A percentile compares a stretch with the other conserved stretches of the same genome.
These are phyloP conservation scores for Dianthus caryophyllus DNA, from an alignment of 148 eudicot genomes.

Conservation along the genomic window DNA sequence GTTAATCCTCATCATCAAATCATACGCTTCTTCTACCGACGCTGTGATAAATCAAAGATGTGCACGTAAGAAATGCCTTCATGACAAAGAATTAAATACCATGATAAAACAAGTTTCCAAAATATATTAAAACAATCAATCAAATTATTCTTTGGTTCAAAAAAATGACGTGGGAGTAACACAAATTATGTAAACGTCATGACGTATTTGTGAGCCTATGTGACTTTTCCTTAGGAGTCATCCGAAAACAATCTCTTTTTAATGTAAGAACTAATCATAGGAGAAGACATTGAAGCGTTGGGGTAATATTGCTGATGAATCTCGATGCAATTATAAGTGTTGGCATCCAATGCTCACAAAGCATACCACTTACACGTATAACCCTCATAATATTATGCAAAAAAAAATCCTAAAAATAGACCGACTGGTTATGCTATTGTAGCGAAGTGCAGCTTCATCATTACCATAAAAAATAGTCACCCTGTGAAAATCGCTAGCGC, in stretches of 20 bases:
- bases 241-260: too few relatives aligned
- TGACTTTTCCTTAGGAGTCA: too few relatives aligned
- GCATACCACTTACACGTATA: background rate
- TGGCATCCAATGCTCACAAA: background rate
- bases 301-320: background rate
- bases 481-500: background rate
- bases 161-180: too few relatives aligned
- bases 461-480: background rate
- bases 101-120: background rate
- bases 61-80: background rate
- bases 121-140: background rate
- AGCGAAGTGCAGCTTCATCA: background rate
- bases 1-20: slow-evolving; percentile 64
- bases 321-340: background rate
- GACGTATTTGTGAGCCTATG: too few relatives aligned
- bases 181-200: background rate
- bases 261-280: too few relatives aligned
- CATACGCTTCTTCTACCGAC: slow-evolving; percentile 58
- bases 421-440: background rate
- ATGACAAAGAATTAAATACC: background rate
- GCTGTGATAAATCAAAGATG: slow-evolving; percentile 35
- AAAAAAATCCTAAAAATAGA: background rate
- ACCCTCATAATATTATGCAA: background rate
- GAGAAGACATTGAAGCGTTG: too few relatives aligned
- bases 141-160: background rate